phyloP scores from a whole-genome alignment of 768 basidiomycete genomes.

The Paxillus ammoniavirescens region DNA sequence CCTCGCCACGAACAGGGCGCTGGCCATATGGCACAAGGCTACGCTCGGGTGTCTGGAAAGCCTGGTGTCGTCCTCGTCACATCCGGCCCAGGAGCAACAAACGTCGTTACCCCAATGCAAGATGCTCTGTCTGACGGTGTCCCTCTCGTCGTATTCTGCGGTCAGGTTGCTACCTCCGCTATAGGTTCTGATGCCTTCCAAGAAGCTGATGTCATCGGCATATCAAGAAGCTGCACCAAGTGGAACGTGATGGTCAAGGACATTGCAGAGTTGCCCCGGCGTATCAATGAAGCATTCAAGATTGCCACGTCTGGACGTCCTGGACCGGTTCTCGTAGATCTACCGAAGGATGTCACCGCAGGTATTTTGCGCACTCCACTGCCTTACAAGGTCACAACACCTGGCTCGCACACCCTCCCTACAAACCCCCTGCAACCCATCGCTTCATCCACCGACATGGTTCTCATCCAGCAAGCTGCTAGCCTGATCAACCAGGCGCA shows the following conservation, averaged over 20 bases:
- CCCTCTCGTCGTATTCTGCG: constrained; percentile 92
- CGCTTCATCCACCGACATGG: constrained; percentile 58
- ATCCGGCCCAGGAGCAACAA: constrained; percentile 96
- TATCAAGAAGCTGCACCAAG: constrained; percentile 95
- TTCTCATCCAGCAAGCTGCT: constrained; percentile 80
- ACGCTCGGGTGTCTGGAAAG: constrained; percentile 95
- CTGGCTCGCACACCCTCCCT: constrained; percentile 76
- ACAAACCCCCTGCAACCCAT: constrained; percentile 61
- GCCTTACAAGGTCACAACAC: constrained; percentile 82
- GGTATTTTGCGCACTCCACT: constrained; percentile 83
- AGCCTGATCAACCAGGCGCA: constrained; percentile 89
- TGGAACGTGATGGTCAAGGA: constrained; percentile 99
- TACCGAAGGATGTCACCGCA: constrained; percentile 99
- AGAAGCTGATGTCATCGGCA: constrained; percentile 96
- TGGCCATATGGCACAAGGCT: constrained; percentile 99
- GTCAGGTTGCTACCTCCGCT: constrained; percentile 98
- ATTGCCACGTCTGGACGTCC: constrained; percentile 97
- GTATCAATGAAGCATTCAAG: constrained; percentile 99
- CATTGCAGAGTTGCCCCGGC: constrained; percentile 87
- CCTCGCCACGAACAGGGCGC: constrained; percentile 98
- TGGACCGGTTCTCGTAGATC: constrained; percentile 95
- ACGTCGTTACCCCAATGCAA: constrained; percentile 97
- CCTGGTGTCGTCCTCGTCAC: constrained; percentile 98
- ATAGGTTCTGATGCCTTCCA: constrained; percentile 99
- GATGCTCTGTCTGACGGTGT: constrained; percentile 94